Evolutionary conservation across 2,329 filamentous ascomycete species (phyloP).

Genomic region (Didymella arachidicola): DNA sequence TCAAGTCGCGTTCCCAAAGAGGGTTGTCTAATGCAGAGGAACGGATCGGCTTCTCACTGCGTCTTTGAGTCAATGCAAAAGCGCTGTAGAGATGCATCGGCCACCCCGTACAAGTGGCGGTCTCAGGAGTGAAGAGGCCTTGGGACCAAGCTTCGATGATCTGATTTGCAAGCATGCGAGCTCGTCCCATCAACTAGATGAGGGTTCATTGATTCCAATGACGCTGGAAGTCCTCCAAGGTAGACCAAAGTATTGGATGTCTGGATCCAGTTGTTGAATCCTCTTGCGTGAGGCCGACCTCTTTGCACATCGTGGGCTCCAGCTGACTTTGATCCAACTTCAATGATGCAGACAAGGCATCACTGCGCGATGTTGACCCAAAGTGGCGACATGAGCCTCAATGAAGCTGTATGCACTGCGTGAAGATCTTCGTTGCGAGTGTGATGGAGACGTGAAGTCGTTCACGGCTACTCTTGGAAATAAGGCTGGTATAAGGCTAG

Average conservation of each 20-base stretch:
- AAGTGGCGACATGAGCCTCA: not conserved
- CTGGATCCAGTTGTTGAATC: not conserved
- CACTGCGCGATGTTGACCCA: not conserved
- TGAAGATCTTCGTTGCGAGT: not conserved
- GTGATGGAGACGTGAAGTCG: not conserved
- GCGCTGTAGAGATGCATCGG: not conserved
- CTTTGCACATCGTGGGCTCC: not conserved
- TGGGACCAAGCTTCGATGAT: not conserved
- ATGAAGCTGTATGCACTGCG: not conserved
- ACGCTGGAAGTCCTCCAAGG: not conserved
- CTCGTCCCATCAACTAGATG: too few species aligned
- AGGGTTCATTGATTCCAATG: not conserved
- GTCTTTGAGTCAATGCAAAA: not conserved
- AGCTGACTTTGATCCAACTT: not conserved
- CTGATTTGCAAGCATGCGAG: not conserved
- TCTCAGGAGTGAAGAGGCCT: not conserved
- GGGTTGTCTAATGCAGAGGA: not conserved
- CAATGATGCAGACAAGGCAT: not conserved
- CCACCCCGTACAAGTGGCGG: not conserved
- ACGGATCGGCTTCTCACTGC: not conserved
- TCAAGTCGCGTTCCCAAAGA: not conserved
- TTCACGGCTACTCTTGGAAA: slow-evolving; percentile 2
- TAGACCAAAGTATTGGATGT: not conserved
- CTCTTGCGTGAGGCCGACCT: not conserved
- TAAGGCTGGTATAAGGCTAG: slow-evolving; percentile 15